Evolutionary conservation across 2,329 filamentous ascomycete species (phyloP).

Genomic region (Trichoderma koningiopsis): DNA sequence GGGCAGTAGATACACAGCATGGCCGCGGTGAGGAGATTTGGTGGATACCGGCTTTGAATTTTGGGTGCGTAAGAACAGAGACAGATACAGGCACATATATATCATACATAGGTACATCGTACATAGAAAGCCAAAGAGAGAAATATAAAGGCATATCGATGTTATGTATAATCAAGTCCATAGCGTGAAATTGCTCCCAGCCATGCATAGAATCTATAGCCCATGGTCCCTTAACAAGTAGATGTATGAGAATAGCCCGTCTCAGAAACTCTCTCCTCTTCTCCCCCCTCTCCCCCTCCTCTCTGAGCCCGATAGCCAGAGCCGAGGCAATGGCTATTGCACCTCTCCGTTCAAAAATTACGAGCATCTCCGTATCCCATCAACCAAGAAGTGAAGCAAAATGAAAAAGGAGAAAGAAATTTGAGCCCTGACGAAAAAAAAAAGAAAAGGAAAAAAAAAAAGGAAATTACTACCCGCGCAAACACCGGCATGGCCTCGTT

Average conservation of each 20-base stretch:
- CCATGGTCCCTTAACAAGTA: constrained; percentile 3
- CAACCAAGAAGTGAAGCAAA: constrained; percentile 11
- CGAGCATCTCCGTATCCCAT: constrained; percentile 2
- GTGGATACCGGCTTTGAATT: neutral
- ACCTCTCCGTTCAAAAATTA: neutral
- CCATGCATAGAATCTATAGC: constrained; percentile 25
- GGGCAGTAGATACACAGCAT: neutral
- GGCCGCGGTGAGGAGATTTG: neutral
- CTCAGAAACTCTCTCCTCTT: constrained; percentile 7
- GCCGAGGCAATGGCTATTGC: constrained; percentile 11
- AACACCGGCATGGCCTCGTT: constrained; percentile 27
- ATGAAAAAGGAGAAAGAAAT: neutral
- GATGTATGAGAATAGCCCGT: constrained; percentile 12
- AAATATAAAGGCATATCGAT: neutral
- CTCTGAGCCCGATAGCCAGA: neutral
- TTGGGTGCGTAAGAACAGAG: neutral
- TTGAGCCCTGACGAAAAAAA: constrained; percentile 12
- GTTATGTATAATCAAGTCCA: constrained; percentile 2
- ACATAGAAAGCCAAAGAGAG: neutral
- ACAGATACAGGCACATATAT: neutral
- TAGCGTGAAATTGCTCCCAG: constrained; percentile 24
- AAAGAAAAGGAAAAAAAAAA: neutral
- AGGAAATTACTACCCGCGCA: constrained; percentile 23
- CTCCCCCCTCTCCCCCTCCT: neutral
- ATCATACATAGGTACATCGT: neutral